Evolutionary conservation across 441 rosid species (phyloP).

Genomic region (Pelargonium cotyledonis): DNA sequence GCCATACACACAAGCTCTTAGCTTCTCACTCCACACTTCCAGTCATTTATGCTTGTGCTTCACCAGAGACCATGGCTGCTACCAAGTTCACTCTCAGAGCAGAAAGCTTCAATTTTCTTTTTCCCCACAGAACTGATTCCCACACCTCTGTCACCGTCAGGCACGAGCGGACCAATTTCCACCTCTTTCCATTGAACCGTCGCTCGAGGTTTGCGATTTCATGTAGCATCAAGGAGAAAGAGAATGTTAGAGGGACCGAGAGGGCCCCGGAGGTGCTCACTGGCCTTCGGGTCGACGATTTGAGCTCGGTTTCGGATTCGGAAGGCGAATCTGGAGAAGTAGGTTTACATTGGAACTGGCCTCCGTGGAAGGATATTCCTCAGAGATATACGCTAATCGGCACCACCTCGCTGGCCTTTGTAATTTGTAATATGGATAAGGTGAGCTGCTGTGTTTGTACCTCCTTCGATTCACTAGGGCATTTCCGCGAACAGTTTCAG

Average conservation of each 20-base stretch:
- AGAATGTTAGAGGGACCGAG: neutral
- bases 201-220: neutral
- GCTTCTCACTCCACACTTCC: neutral
- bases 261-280: slow-evolving; percentile 4
- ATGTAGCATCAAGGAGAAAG: slow-evolving; percentile 4
- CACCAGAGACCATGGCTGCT: neutral
- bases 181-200: neutral
- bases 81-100: neutral
- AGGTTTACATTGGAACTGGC: slow-evolving; percentile 55
- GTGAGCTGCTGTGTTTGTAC: slow-evolving; percentile 23
- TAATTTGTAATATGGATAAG: slow-evolving; percentile 94
- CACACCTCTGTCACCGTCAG: neutral
- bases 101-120: neutral
- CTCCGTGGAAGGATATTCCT: slow-evolving; percentile 73
- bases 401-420: slow-evolving; percentile 81
- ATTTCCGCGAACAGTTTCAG: slow-evolving; percentile 11
- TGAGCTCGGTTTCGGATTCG: slow-evolving; percentile 15
- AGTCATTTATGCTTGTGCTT: neutral
- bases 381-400: slow-evolving; percentile 75
- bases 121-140: neutral
- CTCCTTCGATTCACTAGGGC: slow-evolving; percentile 8
- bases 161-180: neutral
- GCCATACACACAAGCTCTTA: neutral
- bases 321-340: slow-evolving; percentile 27
- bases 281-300: slow-evolving; percentile 4